Percentiles rank a stretch among this genome's conserved stretches.
phyloP scores from a whole-genome alignment of 2,329 filamentous ascomycete genomes.

The Colletotrichum lentis region DNA sequence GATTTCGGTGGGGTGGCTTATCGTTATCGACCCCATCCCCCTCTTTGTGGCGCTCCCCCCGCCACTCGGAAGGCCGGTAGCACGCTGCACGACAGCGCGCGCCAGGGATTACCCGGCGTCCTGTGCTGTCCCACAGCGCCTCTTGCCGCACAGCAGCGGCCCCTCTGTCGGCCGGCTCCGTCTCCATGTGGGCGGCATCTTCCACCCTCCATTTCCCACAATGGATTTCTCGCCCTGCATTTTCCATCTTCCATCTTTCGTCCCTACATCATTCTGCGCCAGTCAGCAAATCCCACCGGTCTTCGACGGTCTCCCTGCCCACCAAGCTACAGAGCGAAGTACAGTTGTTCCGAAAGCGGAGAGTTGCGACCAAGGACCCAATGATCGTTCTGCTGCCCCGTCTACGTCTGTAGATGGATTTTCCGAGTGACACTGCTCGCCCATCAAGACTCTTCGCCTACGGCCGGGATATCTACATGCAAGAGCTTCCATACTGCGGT shows the following conservation, averaged over 20 bases:
- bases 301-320: not conserved
- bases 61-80: not conserved
- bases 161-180: constrained; percentile 37
- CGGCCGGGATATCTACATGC: too few species aligned
- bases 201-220: constrained; percentile 15
- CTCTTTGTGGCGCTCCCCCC: constrained; percentile 4
- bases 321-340: not conserved
- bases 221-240: too few species aligned
- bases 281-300: not conserved
- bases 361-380: not conserved
- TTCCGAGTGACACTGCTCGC: too few species aligned
- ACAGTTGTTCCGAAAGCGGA: not conserved
- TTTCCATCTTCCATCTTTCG: too few species aligned
- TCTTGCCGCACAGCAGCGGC: constrained; percentile 4
- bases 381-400: too few species aligned
- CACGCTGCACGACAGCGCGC: not conserved
- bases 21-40: constrained; percentile 26
- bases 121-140: constrained; percentile 27
- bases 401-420: too few species aligned
- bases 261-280: not conserved
- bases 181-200: constrained; percentile 25
- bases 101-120: not conserved
- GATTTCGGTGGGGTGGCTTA: constrained; percentile 30
- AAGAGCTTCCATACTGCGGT: too few species aligned
- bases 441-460: too few species aligned